phyloP scores from a whole-genome alignment of 1,284 basidiomycete species.

The Ceratorhiza oryzae-sativae region DNA sequence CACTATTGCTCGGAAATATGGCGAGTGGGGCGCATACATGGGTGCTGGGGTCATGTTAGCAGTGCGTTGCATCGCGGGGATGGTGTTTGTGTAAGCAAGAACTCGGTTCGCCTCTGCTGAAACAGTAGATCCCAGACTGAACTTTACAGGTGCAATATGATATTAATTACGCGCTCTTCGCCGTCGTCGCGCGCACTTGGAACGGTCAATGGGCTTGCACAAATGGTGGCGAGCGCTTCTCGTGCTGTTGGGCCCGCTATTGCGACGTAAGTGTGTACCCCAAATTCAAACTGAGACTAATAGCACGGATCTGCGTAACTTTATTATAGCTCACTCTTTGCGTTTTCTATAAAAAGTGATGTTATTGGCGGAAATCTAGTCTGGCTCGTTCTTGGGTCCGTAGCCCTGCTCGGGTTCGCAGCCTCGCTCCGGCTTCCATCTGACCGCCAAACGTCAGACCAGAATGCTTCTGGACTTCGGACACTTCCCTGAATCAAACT shows the following conservation, averaged over 20 bases:
- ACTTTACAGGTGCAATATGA: constrained; percentile 47
- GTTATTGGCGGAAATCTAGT: constrained; percentile 39
- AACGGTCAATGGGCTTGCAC: constrained; percentile 48
- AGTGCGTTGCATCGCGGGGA: constrained; percentile 45
- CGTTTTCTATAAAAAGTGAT: constrained; percentile 32
- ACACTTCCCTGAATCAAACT: neutral
- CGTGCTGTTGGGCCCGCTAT: constrained; percentile 34
- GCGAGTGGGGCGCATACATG: constrained; percentile 3
- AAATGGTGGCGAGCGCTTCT: constrained; percentile 44
- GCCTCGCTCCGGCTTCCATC: constrained; percentile 10
- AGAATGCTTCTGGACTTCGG: neutral
- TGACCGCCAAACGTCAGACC: neutral
- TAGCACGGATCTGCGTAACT: too few species aligned
- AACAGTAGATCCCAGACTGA: too few species aligned
- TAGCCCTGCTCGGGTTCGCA: constrained; percentile 18
- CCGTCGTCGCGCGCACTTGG: constrained; percentile 47
- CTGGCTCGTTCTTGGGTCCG: constrained; percentile 35
- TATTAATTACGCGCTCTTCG: constrained; percentile 48
- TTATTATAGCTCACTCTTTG: constrained; percentile 37
- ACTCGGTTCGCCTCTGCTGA: too few species aligned
- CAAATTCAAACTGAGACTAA: too few species aligned
- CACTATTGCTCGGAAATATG: neutral
- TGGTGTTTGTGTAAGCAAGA: constrained; percentile 38
- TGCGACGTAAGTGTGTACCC: constrained; percentile 40
- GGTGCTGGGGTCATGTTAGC: constrained; percentile 44